A percentile compares a stretch with the other conserved stretches of the same genome.
phyloP scores from a whole-genome alignment of 495 filamentous ascomycete species.

The Lepidopterella palustris region DNA sequence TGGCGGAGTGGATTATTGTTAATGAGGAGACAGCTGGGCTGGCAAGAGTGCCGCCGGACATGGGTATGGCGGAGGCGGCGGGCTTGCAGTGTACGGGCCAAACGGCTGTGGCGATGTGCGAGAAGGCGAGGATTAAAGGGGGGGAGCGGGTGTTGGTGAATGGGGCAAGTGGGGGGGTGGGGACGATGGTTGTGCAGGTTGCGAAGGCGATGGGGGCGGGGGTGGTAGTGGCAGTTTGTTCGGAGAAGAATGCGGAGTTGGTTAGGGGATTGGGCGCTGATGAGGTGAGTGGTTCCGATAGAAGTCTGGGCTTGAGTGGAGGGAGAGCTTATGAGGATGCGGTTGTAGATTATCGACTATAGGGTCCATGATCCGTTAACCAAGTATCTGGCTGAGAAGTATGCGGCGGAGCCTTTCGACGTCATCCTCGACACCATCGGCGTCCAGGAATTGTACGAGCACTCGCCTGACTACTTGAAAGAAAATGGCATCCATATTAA shows the following conservation, averaged over 20 bases:
- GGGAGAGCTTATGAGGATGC: background rate
- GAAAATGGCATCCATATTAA: slow-evolving; percentile 31
- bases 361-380: slow-evolving; percentile 16
- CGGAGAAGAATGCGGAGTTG: slow-evolving; percentile 30
- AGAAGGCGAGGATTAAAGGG: slow-evolving; percentile 12
- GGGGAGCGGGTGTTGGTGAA: slow-evolving; percentile 31
- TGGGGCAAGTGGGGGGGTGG: slow-evolving; percentile 40
- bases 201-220: slow-evolving; percentile 34
- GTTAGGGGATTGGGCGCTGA: slow-evolving; percentile 36
- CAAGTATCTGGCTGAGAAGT: slow-evolving; percentile 26
- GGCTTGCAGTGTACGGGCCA: slow-evolving; percentile 31
- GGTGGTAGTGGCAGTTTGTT: slow-evolving; percentile 37
- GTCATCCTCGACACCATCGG: slow-evolving; percentile 35
- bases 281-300: background rate
- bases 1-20: slow-evolving; percentile 35
- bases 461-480: slow-evolving; percentile 32
- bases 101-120: slow-evolving; percentile 32
- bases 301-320: no score
- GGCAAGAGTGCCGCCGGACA: slow-evolving; percentile 23
- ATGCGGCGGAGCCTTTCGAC: slow-evolving; percentile 27
- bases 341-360: slow-evolving; percentile 8
- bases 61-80: slow-evolving; percentile 27
- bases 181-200: slow-evolving; percentile 38
- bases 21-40: slow-evolving; percentile 26
- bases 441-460: slow-evolving; percentile 33